Evolutionary conservation across 768 basidiomycete genomes (phyloP).

Genomic region (Infundibulicybe gibba): DNA sequence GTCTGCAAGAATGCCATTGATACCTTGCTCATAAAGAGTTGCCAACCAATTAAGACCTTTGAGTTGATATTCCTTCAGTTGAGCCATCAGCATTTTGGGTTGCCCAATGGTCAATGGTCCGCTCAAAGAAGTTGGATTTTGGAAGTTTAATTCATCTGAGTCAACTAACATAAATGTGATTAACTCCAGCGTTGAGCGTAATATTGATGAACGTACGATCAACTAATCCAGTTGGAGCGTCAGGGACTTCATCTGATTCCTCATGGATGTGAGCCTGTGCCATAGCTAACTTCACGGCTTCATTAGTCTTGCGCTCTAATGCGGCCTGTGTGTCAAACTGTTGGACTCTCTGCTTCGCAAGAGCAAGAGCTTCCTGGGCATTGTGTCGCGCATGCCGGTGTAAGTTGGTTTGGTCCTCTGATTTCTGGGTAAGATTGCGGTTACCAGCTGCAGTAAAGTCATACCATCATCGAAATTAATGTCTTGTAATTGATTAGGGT

Average conservation of each 20-base stretch:
- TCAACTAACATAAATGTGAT: slow-evolving; percentile 53
- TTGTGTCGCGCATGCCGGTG: slow-evolving; percentile 82
- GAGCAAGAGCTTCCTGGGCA: slow-evolving; percentile 82
- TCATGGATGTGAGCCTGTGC: slow-evolving; percentile 44
- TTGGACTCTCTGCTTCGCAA: slow-evolving; percentile 75
- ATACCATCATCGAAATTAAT: slow-evolving; percentile 91
- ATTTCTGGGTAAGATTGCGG: slow-evolving; percentile 2
- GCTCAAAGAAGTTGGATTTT: slow-evolving; percentile 90
- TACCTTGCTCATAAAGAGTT: slow-evolving; percentile 97
- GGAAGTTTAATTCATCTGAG: slow-evolving; percentile 97
- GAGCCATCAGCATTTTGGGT: slow-evolving; percentile 94
- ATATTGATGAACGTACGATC: slow-evolving; percentile 53
- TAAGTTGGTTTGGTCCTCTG: slow-evolving; percentile 87
- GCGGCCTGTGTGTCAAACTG: slow-evolving; percentile 87
- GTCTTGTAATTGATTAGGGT: slow-evolving; percentile 53
- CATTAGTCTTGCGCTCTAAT: slow-evolving; percentile 75
- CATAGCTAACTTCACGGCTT: slow-evolving; percentile 69
- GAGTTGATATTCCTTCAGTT: slow-evolving; percentile 96
- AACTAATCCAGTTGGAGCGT: slow-evolving; percentile 42
- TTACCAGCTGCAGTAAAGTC: slow-evolving; percentile 13
- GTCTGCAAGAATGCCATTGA: slow-evolving; percentile 98
- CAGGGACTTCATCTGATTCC: slow-evolving; percentile 30
- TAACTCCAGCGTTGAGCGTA: slow-evolving; percentile 2
- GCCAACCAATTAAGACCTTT: slow-evolving; percentile 98
- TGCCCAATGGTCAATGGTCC: slow-evolving; percentile 85